Percentiles rank a stretch among this genome's conserved stretches.
Conservation (phyloP, 2,329 filamentous ascomycete genomes). For the Colletotrichum sp. region DNA sequence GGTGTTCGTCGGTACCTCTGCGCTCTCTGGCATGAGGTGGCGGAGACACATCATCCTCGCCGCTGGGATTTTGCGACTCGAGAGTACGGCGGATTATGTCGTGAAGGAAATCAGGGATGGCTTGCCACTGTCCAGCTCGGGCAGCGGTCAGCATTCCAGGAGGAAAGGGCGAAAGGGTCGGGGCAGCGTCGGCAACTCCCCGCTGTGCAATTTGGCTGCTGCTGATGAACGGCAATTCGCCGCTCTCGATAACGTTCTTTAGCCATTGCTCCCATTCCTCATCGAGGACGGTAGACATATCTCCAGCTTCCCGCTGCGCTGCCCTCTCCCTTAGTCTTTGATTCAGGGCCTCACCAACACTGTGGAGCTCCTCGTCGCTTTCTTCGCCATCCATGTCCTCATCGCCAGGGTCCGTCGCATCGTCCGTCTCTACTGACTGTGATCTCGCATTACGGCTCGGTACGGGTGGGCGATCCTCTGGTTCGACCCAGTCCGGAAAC, state of each 20-base stretch:
- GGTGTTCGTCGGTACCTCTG: slow-evolving; percentile 14
- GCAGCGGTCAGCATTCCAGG: slow-evolving; percentile 59
- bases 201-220: slow-evolving; percentile 43
- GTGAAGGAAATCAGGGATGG: slow-evolving; percentile 62
- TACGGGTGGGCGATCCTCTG: slow-evolving; percentile 27
- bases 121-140: slow-evolving; percentile 61
- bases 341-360: slow-evolving; percentile 67
- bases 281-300: slow-evolving; percentile 64
- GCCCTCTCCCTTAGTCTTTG: slow-evolving; percentile 69
- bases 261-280: slow-evolving; percentile 79
- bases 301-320: slow-evolving; percentile 66
- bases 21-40: slow-evolving; percentile 3
- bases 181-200: slow-evolving; percentile 35
- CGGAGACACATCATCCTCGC: neutral
- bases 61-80: slow-evolving; percentile 36
- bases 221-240: slow-evolving; percentile 55
- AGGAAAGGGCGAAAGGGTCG: slow-evolving; percentile 47
- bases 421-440: slow-evolving; percentile 11
- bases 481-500: slow-evolving; percentile 66
- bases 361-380: slow-evolving; percentile 59
- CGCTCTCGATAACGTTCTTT: slow-evolving; percentile 71
- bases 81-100: slow-evolving; percentile 55
- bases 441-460: slow-evolving; percentile 3
- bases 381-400: slow-evolving; percentile 54
- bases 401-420: slow-evolving; percentile 24